phyloP scores from a whole-genome alignment of 2,329 filamentous ascomycete genomes.

The Xylariaceae sp. region DNA sequence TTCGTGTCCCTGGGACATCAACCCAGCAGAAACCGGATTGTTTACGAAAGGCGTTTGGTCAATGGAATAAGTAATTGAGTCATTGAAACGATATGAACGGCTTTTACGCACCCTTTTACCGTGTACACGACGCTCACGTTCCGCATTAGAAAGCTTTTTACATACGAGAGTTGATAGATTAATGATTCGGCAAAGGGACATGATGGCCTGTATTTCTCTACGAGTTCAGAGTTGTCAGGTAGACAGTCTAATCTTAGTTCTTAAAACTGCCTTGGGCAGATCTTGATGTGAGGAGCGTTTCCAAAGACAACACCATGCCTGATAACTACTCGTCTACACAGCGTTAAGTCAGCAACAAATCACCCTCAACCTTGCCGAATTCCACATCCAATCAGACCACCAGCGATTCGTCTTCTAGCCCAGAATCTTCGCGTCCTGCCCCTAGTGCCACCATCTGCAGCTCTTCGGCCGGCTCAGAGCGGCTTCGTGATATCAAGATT shows the following conservation, averaged over 20 bases:
- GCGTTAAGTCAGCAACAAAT: too few relatives aligned
- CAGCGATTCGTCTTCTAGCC: too few relatives aligned
- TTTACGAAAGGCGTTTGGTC: constrained; percentile 7
- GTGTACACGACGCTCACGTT: background rate
- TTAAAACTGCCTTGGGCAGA: background rate
- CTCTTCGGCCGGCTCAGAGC: too few relatives aligned
- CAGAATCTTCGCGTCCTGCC: too few relatives aligned
- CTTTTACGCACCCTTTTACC: background rate
- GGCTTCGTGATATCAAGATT: too few relatives aligned
- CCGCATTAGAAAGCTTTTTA: background rate
- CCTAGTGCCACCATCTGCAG: too few relatives aligned
- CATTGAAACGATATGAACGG: background rate
- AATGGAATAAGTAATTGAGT: background rate
- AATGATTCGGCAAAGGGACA: background rate
- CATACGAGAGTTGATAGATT: constrained; percentile 1
- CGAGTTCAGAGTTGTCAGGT: background rate
- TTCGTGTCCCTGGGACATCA: background rate
- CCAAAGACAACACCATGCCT: too few relatives aligned
- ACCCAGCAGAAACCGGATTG: background rate
- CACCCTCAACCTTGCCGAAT: too few relatives aligned
- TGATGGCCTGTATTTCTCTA: background rate
- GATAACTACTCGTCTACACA: too few relatives aligned
- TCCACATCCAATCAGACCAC: too few relatives aligned
- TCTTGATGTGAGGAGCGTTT: too few relatives aligned
- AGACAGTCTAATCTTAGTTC: background rate